These are phyloP conservation scores for Ganoderma leucocontextum DNA, from an alignment of 1,284 basidiomycete species.

Conservation along the genomic window DNA sequence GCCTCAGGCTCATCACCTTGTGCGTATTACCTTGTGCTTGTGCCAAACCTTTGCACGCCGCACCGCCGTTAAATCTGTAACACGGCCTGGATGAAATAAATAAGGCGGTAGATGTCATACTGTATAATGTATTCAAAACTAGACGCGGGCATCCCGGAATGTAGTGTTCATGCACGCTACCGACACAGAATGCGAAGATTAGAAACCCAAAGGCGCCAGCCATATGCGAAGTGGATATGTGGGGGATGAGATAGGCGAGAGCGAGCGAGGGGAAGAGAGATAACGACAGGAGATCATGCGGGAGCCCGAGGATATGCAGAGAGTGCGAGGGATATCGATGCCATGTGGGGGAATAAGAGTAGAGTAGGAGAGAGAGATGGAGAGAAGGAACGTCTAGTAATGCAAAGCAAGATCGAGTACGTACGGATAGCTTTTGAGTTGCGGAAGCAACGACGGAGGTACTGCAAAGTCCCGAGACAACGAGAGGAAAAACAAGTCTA, in stretches of 20 bases:
- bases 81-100: neutral
- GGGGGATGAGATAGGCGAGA: slow-evolving; percentile 5
- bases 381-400: slow-evolving; percentile 36
- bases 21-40: neutral
- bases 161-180: slow-evolving; percentile 26
- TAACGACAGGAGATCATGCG: slow-evolving; percentile 22
- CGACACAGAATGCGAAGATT: slow-evolving; percentile 38
- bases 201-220: slow-evolving; percentile 36
- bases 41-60: neutral
- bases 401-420: slow-evolving; percentile 38
- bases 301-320: slow-evolving; percentile 10
- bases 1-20: neutral
- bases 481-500: slow-evolving; percentile 27
- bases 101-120: slow-evolving; percentile 10
- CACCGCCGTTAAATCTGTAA: neutral
- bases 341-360: slow-evolving; percentile 39
- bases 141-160: slow-evolving; percentile 20
- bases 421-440: slow-evolving; percentile 37
- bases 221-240: slow-evolving; percentile 31
- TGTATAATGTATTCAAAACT: slow-evolving; percentile 28
- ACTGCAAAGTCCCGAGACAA: slow-evolving; percentile 42
- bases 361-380: slow-evolving; percentile 16
- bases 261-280: slow-evolving; percentile 7
- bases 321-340: slow-evolving; percentile 39
- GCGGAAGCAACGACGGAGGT: slow-evolving; percentile 29